Evolutionary conservation across 805 yeast genomes (phyloP), one percentile per base, ranked within the genome.

Genomic region (Hanseniaspora thailandica): DNA sequence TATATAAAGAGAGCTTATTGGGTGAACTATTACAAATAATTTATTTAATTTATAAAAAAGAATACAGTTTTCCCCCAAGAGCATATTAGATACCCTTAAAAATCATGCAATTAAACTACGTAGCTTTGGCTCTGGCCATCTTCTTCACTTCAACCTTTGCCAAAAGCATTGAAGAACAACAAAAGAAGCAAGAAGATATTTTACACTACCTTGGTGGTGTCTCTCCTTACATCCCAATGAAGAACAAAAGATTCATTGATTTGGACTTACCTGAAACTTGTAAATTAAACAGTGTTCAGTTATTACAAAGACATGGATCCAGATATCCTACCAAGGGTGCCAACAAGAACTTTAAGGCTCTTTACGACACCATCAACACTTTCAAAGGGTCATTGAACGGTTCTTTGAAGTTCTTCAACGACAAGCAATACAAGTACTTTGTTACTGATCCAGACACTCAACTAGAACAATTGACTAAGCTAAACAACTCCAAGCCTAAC

Each of bases 251-350:
- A 59, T 84, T 84, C 4, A 72, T 80, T 41, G 67, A 75, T 10
- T 62, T 70, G 19, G 76, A 69, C 8, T 57, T 70, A 1, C 82
- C 84, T 20, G 69, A 63, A 10, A 70, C 69, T 44, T 81, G 85
- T 64, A 60, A 66, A 4, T 69, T 81, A 52, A 77, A 77, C 59
- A 90, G 83, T 64, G 86, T 83, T 7, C 87, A 82, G 57, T 66
- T 83, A 28, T 66, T 82, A 49, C 79, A 81, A 59, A 75, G 95
- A 61, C 94, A 86, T 61, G 94, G 90, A 15, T 90, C 85, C 63
- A 71, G 95, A 58, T 84, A 72, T 61, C 87, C 86, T 4, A 76
- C 84, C 3, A 63, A 59, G 2, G 67, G 70, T 13, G 69, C 73
- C 3, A 67, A 62, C 22, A 59, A 62, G 7, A 69, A 69, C 55